Evolutionary conservation across 2,329 filamentous ascomycete species (phyloP), one percentile per base, ranked within the genome.

Genomic region (Blastomyces silverae): DNA sequence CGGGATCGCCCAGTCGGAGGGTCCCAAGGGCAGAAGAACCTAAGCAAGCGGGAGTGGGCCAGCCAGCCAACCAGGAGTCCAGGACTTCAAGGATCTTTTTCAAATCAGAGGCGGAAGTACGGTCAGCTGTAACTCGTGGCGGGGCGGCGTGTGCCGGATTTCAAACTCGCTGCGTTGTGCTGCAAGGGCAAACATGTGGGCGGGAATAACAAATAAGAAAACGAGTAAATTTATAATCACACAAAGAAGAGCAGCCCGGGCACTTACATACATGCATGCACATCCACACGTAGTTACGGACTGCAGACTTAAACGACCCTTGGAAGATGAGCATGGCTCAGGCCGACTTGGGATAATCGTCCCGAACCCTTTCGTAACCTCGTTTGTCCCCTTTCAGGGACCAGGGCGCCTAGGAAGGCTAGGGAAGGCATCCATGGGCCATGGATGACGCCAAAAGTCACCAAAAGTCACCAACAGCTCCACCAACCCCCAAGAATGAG

Each of bases 1-100:
- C 25, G 42, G 44, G 59, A 61, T 61, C 44, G 59, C 57, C 25
- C 25, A 22, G 17, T 44, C 11, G 37, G 22, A 22, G 59, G 44
- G n/a, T n/a, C 15, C 56, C 20, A 44, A 28, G 22, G 28, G 25
- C 2, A 15, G 25, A 34, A 8, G 13, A 28, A 50, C n/a, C 22
- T 28, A 20, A 61, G 50, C 15, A 11, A 39, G 37, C 15, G 59
- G 42, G 2, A 10, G 15, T 22, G 59, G 59, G 25, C 25, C 59
- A 46, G 6, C 28, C 28, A 13, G n/a, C n/a, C n/a, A n/a, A n/a
- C n/a, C n/a, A n/a, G n/a, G n/a, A n/a, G n/a, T n/a, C 39, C 5
- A 46, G 28, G 20, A 15, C n/a, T 22, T 22, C 44, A 48, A 50
- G 22, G 58, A 25, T 48, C 48, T 10, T 31, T 39, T 37, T 15